A percentile compares a stretch with the other conserved stretches of the same genome.
phyloP scores from a whole-genome alignment of 2,329 filamentous ascomycete genomes.

The Cladosporium austrohemisphaericum region DNA sequence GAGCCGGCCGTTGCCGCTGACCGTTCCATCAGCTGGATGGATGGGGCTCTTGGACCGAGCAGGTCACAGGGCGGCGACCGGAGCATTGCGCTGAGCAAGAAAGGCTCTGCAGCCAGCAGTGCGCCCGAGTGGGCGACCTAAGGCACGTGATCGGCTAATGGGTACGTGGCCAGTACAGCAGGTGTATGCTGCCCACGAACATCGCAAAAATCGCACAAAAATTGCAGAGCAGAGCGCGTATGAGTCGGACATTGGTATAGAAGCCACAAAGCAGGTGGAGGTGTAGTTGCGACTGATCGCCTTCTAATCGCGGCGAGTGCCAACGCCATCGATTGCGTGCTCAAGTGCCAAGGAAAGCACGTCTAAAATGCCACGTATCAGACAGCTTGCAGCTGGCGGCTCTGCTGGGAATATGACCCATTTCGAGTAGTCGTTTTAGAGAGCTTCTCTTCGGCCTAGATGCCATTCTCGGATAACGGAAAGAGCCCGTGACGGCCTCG shows the following conservation, averaged over 20 bases:
- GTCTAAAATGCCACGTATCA: no score
- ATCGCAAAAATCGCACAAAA: background rate
- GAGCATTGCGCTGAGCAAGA: background rate
- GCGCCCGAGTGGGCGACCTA: background rate
- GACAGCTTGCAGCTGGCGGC: no score
- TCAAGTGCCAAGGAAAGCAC: no score
- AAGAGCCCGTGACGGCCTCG: no score
- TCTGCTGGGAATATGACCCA: no score
- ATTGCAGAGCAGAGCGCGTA: background rate
- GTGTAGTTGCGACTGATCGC: conserved; percentile 5
- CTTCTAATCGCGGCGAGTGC: background rate
- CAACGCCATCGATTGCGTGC: conserved; percentile 7
- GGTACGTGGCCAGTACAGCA: background rate
- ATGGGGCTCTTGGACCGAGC: background rate
- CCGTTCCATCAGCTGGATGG: background rate
- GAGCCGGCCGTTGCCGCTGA: conserved; percentile 1
- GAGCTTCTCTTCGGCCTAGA: no score
- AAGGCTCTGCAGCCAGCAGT: conserved; percentile 1
- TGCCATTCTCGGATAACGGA: no score
- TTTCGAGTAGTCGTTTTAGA: no score
- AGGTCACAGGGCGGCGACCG: background rate
- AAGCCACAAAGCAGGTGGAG: background rate
- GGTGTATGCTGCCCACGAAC: background rate
- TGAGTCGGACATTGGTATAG: background rate
- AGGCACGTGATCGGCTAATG: background rate